phyloP scores from a whole-genome alignment of 129 eudicot species.

The sunflower (Helianthus annuus) region HanXRQr2.0-SUNRISE NC_035442.2:89660697-89661196 shows the following conservation, averaged over 20 bases:
- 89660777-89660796: too few relatives aligned
- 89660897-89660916: slow-evolving; percentile 24
- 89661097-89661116: slow-evolving; percentile 64
- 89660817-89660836: slow-evolving; percentile 12
- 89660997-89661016: slow-evolving; percentile 37
- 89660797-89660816: not conserved
- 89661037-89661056: slow-evolving; percentile 43
- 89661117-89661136: slow-evolving; percentile 81
- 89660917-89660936: slow-evolving; percentile 50
- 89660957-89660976: slow-evolving; percentile 71
- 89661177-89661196: slow-evolving; percentile 58
- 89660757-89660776: too few relatives aligned
- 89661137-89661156: slow-evolving; percentile 61
- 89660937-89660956: slow-evolving; percentile 48
- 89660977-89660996: slow-evolving; percentile 62
- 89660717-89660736: too few relatives aligned
- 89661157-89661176: slow-evolving; percentile 22
- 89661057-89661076: slow-evolving; percentile 41
- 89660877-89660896: slow-evolving; percentile 21
- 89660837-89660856: slow-evolving; percentile 23
- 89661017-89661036: slow-evolving; percentile 19
- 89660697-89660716: too few relatives aligned
- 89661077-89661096: slow-evolving; percentile 48
- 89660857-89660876: slow-evolving; percentile 45
- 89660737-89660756: slow-evolving; percentile 3